Evolutionary conservation across 768 basidiomycete genomes (phyloP), one percentile per base, ranked within the genome.

Genomic region (Dioszegia hungarica): DNA sequence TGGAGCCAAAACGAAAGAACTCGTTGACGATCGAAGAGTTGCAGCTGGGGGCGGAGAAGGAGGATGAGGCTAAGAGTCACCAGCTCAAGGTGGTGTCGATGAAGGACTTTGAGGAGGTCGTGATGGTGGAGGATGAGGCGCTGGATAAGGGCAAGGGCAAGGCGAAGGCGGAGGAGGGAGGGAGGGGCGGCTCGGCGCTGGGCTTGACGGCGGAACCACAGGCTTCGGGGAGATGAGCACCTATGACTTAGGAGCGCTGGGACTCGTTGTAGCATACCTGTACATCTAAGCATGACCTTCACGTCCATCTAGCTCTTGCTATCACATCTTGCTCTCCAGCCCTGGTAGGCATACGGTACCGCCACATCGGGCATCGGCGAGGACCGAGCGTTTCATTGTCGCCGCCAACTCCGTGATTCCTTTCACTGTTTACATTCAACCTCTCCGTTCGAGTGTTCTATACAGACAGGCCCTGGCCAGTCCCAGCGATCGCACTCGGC

Each of bases 1-100:
- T 12, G 25, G 14, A 2, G 27, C 27, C 33, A 39, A 49, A 46
- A 39, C 38, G 70, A 48, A 72, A 68, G 47, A 62, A 53, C 29
- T 57, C 53, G 15, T 56, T 72, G 49, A 63, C 70, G 2, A 36
- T 72, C 5, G 63, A 66, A 28, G 70, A 72, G 49, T 49, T 72
- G 11, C 61, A 67, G 47, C 54, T 58, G n/a, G 67, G 58, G 4
- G 70, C 70, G 10, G 65, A 64, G 37, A 48, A 47, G 31, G 68
- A 70, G 37, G 61, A 46, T 15, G 59, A 60, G n/a, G 57, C 34
- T 22, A 38, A 51, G 24, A 33, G 17, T 19, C 28, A 38, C 2
- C 34, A 17, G 24, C 17, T 9, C 2, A 24, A 14, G 45, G 29
- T 3, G 15, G 10, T 17, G 15, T 3, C 28, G 3, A 33, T 33